Evolutionary conservation across 306 rosid genomes (phyloP).

Genomic region (Vicia sativa): DNA sequence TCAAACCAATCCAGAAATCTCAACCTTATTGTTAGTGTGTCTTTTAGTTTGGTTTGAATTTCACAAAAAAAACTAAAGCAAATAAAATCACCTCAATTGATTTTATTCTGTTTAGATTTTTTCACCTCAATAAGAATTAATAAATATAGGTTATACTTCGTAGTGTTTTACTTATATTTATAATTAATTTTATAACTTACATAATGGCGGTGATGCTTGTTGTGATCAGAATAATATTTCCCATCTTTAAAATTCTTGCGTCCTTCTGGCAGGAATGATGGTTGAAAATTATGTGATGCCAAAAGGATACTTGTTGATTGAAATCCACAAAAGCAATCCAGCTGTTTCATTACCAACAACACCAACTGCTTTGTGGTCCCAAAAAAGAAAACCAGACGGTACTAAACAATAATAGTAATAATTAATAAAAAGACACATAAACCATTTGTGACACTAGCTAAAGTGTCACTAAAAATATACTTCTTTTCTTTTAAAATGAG

Average conservation of each 20-base stretch:
- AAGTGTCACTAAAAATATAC: not conserved
- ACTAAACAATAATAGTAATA: not conserved
- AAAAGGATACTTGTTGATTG: slow-evolving; percentile 32
- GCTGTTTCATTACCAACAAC: slow-evolving; percentile 47
- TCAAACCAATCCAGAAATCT: not conserved
- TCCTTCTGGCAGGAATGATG: slow-evolving; percentile 32
- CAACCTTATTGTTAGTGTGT: not conserved
- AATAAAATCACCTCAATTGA: too few species aligned
- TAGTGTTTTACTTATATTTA: too few species aligned
- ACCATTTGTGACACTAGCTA: not conserved
- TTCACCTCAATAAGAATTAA: not conserved
- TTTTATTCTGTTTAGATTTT: too few species aligned
- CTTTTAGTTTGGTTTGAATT: not conserved
- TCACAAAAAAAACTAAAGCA: not conserved
- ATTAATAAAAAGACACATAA: slow-evolving; percentile 11
- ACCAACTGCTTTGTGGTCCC: slow-evolving; percentile 35
- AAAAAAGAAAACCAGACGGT: not conserved
- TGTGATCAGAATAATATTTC: not conserved
- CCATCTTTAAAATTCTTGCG: slow-evolving; percentile 2
- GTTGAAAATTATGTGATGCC: slow-evolving; percentile 40
- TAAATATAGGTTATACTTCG: too few species aligned
- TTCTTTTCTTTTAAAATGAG: too few species aligned
- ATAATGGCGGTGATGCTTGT: slow-evolving; percentile 39
- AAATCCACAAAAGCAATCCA: slow-evolving; percentile 48
- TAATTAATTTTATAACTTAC: too few species aligned